phyloP scores from a whole-genome alignment of 2,329 filamentous ascomycete species.

The Sporothrix mexicana region DNA sequence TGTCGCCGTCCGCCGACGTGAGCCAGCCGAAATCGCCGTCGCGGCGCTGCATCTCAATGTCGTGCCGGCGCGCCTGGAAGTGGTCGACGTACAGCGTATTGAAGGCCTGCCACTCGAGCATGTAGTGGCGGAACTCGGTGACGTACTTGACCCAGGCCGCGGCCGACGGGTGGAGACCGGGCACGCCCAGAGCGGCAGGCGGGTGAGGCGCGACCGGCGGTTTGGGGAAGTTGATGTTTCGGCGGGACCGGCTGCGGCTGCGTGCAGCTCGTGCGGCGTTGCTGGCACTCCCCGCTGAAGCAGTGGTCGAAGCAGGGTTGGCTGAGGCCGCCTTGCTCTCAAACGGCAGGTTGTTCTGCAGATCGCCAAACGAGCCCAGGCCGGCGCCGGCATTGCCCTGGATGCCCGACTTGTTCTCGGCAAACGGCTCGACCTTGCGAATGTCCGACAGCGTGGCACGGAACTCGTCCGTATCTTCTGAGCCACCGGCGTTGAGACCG shows the following conservation, averaged over 20 bases:
- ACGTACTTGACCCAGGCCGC: conserved; percentile 59
- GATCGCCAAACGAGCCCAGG: conserved; percentile 60
- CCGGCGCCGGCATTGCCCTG: conserved; percentile 45
- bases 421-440: conserved; percentile 62
- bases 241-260: conserved; percentile 40
- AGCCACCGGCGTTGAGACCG: conserved; percentile 52
- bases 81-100: conserved; percentile 62
- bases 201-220: conserved; percentile 58
- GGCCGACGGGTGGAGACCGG: conserved; percentile 52
- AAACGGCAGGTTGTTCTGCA: conserved; percentile 64
- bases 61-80: conserved; percentile 57
- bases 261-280: not conserved
- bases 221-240: conserved; percentile 54
- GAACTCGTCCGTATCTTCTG: conserved; percentile 63
- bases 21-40: conserved; percentile 56
- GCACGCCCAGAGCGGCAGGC: conserved; percentile 51
- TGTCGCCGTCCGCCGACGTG: conserved; percentile 48
- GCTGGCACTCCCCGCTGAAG: not conserved
- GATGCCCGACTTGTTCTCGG: conserved; percentile 46
- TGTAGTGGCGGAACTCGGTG: conserved; percentile 59
- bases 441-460: conserved; percentile 60
- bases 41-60: conserved; percentile 49
- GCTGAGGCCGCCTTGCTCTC: conserved; percentile 53
- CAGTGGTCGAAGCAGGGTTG: not conserved
- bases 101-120: conserved; percentile 58